Conservation (phyloP, 202 grass and related monocot genomes). For the Dendrocalamus latiflorus region DNA sequence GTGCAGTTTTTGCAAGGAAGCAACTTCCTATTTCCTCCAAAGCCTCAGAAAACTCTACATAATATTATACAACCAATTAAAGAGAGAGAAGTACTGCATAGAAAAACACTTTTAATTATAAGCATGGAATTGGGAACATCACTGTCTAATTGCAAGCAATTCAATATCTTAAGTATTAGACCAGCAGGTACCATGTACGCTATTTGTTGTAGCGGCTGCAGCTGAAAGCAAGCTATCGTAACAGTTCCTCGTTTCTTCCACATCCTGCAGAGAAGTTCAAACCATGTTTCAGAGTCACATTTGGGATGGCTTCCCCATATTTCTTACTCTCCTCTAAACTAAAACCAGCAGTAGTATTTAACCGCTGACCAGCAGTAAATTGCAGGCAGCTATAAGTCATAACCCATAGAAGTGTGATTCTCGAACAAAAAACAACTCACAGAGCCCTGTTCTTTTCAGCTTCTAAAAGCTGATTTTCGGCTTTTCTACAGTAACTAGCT, state of each 20-base stretch:
- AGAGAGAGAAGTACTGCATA: not conserved
- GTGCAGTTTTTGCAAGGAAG: constrained; percentile 73
- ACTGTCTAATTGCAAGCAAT: not conserved
- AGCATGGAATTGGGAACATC: not conserved
- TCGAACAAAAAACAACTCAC: no score
- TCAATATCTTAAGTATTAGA: constrained; percentile 22
- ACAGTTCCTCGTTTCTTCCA: constrained; percentile 72
- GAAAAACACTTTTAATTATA: not conserved
- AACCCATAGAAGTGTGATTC: no score
- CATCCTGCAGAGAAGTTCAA: constrained; percentile 58
- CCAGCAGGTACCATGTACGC: constrained; percentile 68
- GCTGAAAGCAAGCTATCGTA: constrained; percentile 87
- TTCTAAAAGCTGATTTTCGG: no score
- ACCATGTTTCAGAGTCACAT: not conserved
- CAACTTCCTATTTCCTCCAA: constrained; percentile 84
- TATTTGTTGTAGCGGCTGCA: constrained; percentile 74
- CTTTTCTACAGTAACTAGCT: no score
- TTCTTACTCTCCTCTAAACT: not conserved
- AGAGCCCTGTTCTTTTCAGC: no score
- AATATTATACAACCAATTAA: constrained; percentile 12
- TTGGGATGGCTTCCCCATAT: not conserved
- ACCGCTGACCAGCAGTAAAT: not conserved
- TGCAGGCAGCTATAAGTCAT: not conserved
- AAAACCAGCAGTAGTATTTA: not conserved
- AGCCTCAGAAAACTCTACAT: constrained; percentile 83